These are phyloP conservation scores for Melocanna baccifera DNA, from an alignment of 176 grass and related monocot genomes.

Conservation along the genomic window DNA sequence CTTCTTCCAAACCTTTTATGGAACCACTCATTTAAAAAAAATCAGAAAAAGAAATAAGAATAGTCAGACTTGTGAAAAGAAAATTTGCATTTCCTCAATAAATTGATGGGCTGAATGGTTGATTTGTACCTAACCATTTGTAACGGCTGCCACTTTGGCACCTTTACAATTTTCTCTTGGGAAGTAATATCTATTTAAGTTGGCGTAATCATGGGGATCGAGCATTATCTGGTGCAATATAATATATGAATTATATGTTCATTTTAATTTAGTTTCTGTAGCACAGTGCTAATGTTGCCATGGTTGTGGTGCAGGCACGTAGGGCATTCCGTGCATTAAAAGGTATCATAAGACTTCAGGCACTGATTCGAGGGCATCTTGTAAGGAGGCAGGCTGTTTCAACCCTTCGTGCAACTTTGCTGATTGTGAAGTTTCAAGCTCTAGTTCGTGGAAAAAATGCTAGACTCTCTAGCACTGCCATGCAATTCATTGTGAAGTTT, in stretches of 20 bases:
- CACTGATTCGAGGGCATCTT: conserved; percentile 88
- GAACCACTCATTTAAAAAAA: not conserved
- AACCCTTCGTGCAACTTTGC: conserved; percentile 61
- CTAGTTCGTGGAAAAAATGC: conserved; percentile 67
- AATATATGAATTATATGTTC: not conserved
- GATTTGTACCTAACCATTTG: not conserved
- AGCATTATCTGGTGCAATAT: not conserved
- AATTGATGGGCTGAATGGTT: not conserved
- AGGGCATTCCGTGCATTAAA: conserved; percentile 81
- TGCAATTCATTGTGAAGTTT: conserved; percentile 34
- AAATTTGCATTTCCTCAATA: not conserved
- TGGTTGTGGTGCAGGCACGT: conserved; percentile 61
- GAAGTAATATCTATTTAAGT: not conserved
- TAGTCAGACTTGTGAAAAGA: not conserved
- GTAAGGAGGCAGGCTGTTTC: conserved; percentile 85
- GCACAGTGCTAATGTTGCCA: conserved; percentile 5
- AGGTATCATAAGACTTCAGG: conserved; percentile 94
- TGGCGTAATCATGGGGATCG: not conserved
- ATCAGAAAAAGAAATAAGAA: not conserved
- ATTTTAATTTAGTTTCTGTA: conserved; percentile 7
- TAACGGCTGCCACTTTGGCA: not conserved
- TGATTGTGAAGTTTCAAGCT: conserved; percentile 79
- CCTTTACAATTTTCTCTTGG: not conserved
- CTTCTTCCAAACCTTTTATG: not conserved
- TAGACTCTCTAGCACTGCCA: conserved; percentile 38